These are phyloP conservation scores for Lineolata rhizophorae DNA, from an alignment of 495 filamentous ascomycete species.

Conservation along the genomic window DNA sequence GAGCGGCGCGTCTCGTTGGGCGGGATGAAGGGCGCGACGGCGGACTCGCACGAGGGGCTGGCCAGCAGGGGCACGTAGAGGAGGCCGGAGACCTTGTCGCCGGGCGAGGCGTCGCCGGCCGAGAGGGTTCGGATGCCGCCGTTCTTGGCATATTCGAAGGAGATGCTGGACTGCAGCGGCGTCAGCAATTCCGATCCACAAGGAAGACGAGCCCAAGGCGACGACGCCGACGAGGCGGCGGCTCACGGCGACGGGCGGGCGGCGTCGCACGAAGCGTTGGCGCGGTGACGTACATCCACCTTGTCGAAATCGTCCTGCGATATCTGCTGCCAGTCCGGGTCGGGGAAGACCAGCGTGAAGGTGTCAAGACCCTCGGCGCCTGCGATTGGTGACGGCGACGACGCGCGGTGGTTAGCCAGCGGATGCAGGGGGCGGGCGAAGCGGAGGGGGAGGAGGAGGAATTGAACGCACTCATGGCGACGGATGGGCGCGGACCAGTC, in stretches of 20 bases:
- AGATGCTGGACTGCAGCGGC: constrained; percentile 29
- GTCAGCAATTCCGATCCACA: not conserved
- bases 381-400: no score
- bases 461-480: no score
- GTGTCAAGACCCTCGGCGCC: constrained; percentile 11
- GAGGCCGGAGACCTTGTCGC: constrained; percentile 42
- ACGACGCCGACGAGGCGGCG: no score
- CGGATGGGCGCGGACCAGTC: no score
- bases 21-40: constrained; percentile 38
- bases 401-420: no score
- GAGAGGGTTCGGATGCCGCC: constrained; percentile 51
- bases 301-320: constrained; percentile 6
- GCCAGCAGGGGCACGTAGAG: constrained; percentile 47
- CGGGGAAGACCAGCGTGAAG: constrained; percentile 14
- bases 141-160: constrained; percentile 37
- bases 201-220: not conserved
- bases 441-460: no score
- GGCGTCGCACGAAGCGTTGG: no score
- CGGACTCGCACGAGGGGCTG: constrained; percentile 16
- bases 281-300: constrained; percentile 5
- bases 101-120: constrained; percentile 29
- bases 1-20: constrained; percentile 46
- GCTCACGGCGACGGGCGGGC: no score
- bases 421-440: no score
- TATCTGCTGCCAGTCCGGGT: constrained; percentile 9